Percentiles rank a stretch among this genome's conserved stretches.
These are phyloP conservation scores for Fraxinus baroniana DNA, from an alignment of 305 asterid species.

Conservation along the genomic window DNA sequence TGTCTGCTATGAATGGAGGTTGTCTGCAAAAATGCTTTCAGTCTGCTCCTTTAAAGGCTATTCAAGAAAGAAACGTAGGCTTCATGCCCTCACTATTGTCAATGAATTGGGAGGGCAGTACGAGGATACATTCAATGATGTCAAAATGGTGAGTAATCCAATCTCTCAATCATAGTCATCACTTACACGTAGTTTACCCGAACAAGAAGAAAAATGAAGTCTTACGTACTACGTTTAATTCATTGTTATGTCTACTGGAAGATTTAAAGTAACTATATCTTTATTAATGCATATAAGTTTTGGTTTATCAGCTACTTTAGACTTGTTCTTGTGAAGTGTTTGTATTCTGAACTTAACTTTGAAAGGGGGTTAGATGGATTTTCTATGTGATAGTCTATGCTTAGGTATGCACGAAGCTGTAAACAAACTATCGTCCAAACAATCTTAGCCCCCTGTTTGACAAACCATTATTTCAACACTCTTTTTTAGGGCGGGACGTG, in stretches of 20 bases:
- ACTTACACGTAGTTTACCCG: not conserved
- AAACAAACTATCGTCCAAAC: not conserved
- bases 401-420: not conserved
- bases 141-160: conserved; percentile 44
- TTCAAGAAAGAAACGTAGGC: conserved; percentile 40
- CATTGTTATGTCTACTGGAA: not conserved
- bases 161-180: not conserved
- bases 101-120: conserved; percentile 61
- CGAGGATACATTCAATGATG: conserved; percentile 66
- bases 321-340: not conserved
- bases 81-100: conserved; percentile 35
- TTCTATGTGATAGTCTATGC: not conserved
- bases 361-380: not conserved
- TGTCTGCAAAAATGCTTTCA: conserved; percentile 28
- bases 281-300: not conserved
- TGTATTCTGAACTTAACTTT: not conserved
- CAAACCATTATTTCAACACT: not conserved
- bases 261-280: not conserved
- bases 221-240: not conserved
- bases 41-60: conserved; percentile 22
- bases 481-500: no score
- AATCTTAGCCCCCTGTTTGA: not conserved
- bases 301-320: not conserved
- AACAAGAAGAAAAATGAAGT: not conserved
- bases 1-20: conserved; percentile 23